phyloP scores from a whole-genome alignment of 2,329 filamentous ascomycete genomes.

The Sporothrix protearum region DNA sequence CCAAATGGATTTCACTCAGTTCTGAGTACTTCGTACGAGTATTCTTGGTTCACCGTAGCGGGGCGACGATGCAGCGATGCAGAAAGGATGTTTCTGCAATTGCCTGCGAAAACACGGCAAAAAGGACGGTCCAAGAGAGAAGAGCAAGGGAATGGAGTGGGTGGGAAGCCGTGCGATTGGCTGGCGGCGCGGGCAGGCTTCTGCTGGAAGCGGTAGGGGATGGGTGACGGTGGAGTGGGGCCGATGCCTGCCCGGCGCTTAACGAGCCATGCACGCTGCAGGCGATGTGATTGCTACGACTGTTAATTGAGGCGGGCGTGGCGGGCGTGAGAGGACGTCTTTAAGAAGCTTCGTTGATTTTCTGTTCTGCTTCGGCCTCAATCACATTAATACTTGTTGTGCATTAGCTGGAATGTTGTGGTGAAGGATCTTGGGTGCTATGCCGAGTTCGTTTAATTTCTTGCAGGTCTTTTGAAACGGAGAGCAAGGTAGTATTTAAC shows the following conservation, averaged over 20 bases:
- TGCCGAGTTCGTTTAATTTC: not conserved
- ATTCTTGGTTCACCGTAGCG: constrained; percentile 12
- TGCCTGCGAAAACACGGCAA: not conserved
- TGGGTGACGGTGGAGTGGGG: constrained; percentile 10
- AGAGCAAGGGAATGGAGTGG: not conserved
- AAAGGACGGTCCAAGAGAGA: not conserved
- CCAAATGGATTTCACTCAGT: too few species aligned
- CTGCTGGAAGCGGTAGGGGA: constrained; percentile 11
- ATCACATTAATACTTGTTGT: constrained; percentile 2
- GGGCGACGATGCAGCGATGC: not conserved
- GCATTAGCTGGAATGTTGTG: not conserved
- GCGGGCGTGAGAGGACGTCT: not conserved
- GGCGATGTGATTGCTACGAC: constrained; percentile 21
- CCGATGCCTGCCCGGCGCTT: constrained; percentile 27
- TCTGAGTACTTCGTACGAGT: too few species aligned
- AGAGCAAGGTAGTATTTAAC: not conserved
- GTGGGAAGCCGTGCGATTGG: constrained; percentile 15
- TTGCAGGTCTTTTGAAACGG: not conserved
- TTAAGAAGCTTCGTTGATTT: too few species aligned
- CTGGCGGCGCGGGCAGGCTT: not conserved
- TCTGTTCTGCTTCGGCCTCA: too few species aligned
- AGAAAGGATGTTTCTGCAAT: not conserved
- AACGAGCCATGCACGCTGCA: constrained; percentile 24
- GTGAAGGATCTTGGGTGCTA: not conserved
- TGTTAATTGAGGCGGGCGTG: not conserved